Percentiles rank a stretch among this genome's conserved stretches.
These are phyloP conservation scores for Aquanectria penicillioides DNA, from an alignment of 2,329 filamentous ascomycete genomes.

Conservation along the genomic window DNA sequence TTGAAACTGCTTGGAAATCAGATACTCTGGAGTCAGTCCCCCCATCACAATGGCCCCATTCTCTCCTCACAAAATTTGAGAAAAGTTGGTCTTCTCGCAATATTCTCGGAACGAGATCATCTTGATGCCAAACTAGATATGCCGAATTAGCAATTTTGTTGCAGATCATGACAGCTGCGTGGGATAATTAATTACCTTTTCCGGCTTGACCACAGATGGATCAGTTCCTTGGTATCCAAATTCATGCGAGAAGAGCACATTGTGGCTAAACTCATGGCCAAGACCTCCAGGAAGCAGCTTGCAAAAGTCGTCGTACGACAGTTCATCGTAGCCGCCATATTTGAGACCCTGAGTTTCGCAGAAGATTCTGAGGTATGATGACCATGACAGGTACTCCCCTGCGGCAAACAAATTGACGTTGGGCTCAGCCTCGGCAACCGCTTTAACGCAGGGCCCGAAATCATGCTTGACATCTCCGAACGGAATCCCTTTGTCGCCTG, in stretches of 20 bases:
- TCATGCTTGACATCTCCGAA: constrained; percentile 25
- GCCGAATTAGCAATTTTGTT: neutral
- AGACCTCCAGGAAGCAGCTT: constrained; percentile 25
- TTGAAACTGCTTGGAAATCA: too few species aligned
- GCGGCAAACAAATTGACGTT: constrained; percentile 25
- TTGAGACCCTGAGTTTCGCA: constrained; percentile 27
- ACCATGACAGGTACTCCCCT: constrained; percentile 24
- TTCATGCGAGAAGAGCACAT: constrained; percentile 26
- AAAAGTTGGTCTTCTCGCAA: constrained; percentile 7
- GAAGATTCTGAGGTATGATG: constrained; percentile 19
- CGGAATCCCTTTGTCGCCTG: constrained; percentile 25
- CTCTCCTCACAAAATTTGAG: constrained; percentile 3
- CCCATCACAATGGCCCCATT: too few species aligned
- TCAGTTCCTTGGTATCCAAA: constrained; percentile 30
- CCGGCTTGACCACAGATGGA: constrained; percentile 19
- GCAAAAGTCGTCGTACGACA: constrained; percentile 23
- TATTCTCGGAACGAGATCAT: constrained; percentile 12
- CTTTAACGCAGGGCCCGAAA: constrained; percentile 26
- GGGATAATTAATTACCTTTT: constrained; percentile 13
- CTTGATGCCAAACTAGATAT: neutral
- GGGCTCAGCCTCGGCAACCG: constrained; percentile 20
- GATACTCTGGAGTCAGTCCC: too few species aligned
- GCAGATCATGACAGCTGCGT: neutral
- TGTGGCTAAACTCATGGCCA: constrained; percentile 27
- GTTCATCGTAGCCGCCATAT: constrained; percentile 29